These are phyloP conservation scores for Conticribra weissflogii DNA, from an alignment of 108 stramenopile species.

Conservation along the genomic window DNA sequence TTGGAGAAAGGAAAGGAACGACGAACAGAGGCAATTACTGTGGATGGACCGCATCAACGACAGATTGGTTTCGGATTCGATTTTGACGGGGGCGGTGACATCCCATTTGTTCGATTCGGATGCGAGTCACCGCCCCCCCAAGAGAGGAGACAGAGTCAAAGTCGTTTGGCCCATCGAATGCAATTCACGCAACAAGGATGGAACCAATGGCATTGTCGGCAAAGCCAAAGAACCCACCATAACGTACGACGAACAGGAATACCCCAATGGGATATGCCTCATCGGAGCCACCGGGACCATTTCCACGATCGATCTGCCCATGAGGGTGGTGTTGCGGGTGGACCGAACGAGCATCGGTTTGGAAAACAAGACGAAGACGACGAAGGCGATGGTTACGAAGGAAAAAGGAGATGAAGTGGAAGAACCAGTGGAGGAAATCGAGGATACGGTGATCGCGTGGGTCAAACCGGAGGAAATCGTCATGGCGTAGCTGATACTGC, in stretches of 20 bases:
- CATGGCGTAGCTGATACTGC: too few relatives aligned
- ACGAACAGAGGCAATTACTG: constrained; percentile 14
- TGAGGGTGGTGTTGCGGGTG: constrained; percentile 37
- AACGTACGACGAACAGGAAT: constrained; percentile 39
- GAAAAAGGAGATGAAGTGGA: too few relatives aligned
- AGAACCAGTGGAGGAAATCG: constrained; percentile 3
- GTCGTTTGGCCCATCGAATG: constrained; percentile 43
- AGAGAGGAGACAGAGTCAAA: constrained; percentile 20
- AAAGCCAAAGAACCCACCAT: constrained; percentile 18
- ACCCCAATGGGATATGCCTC: constrained; percentile 42
- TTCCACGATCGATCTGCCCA: constrained; percentile 40
- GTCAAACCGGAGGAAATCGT: constrained; percentile 39
- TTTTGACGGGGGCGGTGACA: constrained; percentile 18
- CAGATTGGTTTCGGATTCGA: constrained; percentile 47
- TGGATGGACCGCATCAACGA: constrained; percentile 34
- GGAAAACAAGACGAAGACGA: too few relatives aligned
- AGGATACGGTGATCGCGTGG: constrained; percentile 44
- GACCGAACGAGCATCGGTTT: constrained; percentile 39
- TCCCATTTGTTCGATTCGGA: constrained; percentile 27
- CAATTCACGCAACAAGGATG: too few relatives aligned
- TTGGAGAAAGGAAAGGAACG: constrained; percentile 28
- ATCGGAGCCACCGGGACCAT: constrained; percentile 35
- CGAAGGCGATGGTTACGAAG: too few relatives aligned
- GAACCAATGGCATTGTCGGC: too few relatives aligned
- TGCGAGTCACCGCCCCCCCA: constrained; percentile 20